Evolutionary conservation across 306 rosid genomes (phyloP), one percentile per base, ranked within the genome.

Genomic region (Glycine soja): DNA sequence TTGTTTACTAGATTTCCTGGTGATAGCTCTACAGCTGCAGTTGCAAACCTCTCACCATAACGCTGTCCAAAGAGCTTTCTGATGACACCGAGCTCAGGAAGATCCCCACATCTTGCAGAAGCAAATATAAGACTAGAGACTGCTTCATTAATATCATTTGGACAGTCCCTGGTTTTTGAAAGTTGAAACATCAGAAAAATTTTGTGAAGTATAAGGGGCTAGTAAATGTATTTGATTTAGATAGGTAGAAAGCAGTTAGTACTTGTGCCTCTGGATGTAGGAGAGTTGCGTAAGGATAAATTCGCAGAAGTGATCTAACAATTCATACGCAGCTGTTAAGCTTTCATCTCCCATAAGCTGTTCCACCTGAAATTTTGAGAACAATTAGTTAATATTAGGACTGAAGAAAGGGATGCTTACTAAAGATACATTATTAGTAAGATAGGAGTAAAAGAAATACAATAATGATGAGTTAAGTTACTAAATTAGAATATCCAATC

Each of bases 51-150:
- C 57, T 75, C 84, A 8, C 99, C 98, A 48, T 95, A 90, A 5
- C 97, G 93, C 52, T 91, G 75, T 53, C 83, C 86, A 12, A 95
- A 95, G 58, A 95, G 89, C 79, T 90, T 88, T 76, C 95, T 87
- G 47, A 95, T 87, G n/a, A n/a, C 74, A 82, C 52, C 76, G 14
- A 95, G 97, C 85, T 95, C 99, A 18, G 94, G 98, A 14, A 95
- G 85, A 65, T 95, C 92, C 11, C 98, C 99, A 73, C 90, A 90
- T 85, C 99, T 86, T 4, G 97, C 95, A 38, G 99, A 93, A 30
- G 99, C 97, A 88, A 56, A 95, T 76, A 93, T 88, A 47, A 95
- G 93, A 77, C 89, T 93, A 12, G 99, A 93, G 81, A 90, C 84
- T 15, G 99, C 98, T 88, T 91, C 98, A 3, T 90, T 95, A 4